Conservation (phyloP, 139 green algal genomes). For the Micractinium conductrix region DNA sequence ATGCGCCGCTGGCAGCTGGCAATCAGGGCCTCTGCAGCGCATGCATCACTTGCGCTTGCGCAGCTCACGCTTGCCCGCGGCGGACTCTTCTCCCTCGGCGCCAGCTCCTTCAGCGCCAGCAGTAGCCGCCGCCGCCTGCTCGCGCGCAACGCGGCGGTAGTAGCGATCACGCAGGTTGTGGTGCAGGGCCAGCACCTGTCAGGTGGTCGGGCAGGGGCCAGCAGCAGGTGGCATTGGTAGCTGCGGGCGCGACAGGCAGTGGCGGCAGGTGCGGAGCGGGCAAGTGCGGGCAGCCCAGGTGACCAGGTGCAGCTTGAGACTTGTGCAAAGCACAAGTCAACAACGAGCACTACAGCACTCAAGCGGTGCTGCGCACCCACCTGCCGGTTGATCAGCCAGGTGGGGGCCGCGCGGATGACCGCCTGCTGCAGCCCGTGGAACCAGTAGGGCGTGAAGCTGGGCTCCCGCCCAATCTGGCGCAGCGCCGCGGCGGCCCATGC, state of each 20-base stretch:
- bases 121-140: not conserved
- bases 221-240: not conserved
- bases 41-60: conserved; percentile 31
- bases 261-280: no score
- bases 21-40: no score
- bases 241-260: no score
- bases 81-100: not conserved
- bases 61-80: conserved; percentile 6
- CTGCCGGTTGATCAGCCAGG: conserved; percentile 51
- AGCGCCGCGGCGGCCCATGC: conserved; percentile 57
- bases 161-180: conserved; percentile 22
- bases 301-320: not conserved
- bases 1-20: no score
- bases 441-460: conserved; percentile 69
- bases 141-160: conserved; percentile 47
- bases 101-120: not conserved
- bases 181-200: conserved; percentile 48
- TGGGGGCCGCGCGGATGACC: conserved; percentile 44
- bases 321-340: not conserved
- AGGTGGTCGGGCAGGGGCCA: no score
- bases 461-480: conserved; percentile 65
- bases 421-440: conserved; percentile 58
- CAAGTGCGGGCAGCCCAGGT: not conserved
- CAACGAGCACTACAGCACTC: not conserved
- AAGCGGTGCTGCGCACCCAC: conserved; percentile 16